Conservation (phyloP, 169 alveolate genomes). For the Cryptosporidium andersoni region DNA sequence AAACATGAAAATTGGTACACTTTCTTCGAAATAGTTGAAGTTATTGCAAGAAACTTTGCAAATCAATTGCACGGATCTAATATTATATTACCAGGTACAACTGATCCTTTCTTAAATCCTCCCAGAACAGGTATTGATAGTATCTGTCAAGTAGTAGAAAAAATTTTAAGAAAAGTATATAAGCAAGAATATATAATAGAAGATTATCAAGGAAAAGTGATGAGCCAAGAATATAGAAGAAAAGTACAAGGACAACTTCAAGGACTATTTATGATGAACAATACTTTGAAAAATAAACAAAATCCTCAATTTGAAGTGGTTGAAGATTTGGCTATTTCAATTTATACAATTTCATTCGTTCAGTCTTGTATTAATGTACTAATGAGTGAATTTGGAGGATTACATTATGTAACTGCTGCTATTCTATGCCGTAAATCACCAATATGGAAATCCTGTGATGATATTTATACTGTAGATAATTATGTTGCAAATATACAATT, state of each 20-base stretch:
- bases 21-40: conserved; percentile 32
- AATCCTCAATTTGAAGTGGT: background rate
- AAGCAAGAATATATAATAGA: background rate
- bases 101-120: background rate
- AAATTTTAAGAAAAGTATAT: conserved; percentile 12
- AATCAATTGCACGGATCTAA: conserved; percentile 15
- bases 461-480: background rate
- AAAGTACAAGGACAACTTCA: too few relatives aligned
- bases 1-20: conserved; percentile 17
- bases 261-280: too few relatives aligned
- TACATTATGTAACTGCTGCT: conserved; percentile 52
- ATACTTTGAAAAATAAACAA: background rate
- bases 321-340: conserved; percentile 15
- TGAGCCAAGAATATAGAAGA: too few relatives aligned
- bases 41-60: conserved; percentile 29
- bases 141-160: conserved; percentile 37
- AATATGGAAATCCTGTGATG: conserved; percentile 67
- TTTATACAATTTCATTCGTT: conserved; percentile 22
- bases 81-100: conserved; percentile 50
- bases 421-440: conserved; percentile 41
- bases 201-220: background rate
- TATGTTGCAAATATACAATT: conserved; percentile 8
- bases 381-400: conserved; percentile 37
- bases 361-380: conserved; percentile 36
- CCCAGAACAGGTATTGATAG: conserved; percentile 3